Evolutionary conservation across 495 filamentous ascomycete genomes (phyloP).

Genomic region (Neurospora tetrasperma): DNA sequence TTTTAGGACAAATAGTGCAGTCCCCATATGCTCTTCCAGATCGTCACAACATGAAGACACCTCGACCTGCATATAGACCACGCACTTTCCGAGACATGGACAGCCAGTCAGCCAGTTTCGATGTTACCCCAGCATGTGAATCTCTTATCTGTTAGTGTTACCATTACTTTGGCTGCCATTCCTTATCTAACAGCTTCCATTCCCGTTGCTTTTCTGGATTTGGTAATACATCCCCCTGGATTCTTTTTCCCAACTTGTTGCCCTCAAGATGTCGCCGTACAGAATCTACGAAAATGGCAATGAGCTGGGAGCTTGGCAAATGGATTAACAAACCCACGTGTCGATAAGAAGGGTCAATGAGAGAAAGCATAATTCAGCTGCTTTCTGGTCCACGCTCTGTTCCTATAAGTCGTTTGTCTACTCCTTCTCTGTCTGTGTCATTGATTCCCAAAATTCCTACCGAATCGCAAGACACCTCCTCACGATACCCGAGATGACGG

Average conservation of each 20-base stretch:
- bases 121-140: not conserved
- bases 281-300: not conserved
- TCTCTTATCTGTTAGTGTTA: not conserved
- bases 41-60: not conserved
- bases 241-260: not conserved
- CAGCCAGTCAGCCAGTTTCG: not conserved
- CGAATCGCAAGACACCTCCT: not conserved
- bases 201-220: not conserved
- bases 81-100: not conserved
- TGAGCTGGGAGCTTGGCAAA: not conserved
- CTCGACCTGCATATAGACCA: not conserved
- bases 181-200: too few species aligned
- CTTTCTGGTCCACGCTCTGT: not conserved
- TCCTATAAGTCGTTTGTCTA: not conserved
- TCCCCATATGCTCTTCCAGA: not conserved
- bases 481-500: conserved; percentile 1
- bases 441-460: not conserved
- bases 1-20: not conserved
- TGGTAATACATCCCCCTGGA: not conserved
- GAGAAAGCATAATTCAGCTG: not conserved
- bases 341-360: not conserved
- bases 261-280: not conserved
- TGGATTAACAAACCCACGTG: not conserved
- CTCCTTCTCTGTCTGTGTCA: not conserved
- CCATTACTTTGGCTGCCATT: not conserved